Conservation (phyloP, 2,329 filamentous ascomycete species). For the Talaromyces sp. region DNA sequence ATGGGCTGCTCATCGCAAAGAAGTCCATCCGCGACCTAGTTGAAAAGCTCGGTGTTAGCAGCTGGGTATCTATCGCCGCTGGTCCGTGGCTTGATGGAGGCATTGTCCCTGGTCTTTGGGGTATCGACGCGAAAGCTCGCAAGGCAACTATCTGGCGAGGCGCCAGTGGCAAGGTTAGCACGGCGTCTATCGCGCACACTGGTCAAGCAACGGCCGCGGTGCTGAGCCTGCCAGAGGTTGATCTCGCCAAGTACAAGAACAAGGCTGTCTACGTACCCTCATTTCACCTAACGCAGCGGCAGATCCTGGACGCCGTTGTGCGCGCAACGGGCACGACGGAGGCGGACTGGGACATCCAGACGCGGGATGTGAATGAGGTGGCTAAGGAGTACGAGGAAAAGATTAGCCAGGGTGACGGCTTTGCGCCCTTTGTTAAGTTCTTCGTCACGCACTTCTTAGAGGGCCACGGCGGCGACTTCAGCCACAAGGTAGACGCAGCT, state of each 20-base stretch:
- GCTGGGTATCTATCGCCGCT: slow-evolving; percentile 44
- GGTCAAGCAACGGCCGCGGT: background rate
- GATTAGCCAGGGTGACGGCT: background rate
- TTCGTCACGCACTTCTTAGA: background rate
- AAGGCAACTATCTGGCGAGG: slow-evolving; percentile 52
- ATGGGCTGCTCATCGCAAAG: slow-evolving; percentile 29
- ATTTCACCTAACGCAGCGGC: background rate
- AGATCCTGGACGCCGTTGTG: slow-evolving; percentile 56
- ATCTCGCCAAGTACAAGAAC: background rate
- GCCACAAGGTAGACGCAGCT: background rate
- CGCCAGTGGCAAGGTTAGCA: slow-evolving; percentile 51
- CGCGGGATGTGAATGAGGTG: background rate
- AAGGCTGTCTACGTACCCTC: background rate
- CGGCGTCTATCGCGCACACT: background rate
- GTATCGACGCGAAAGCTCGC: slow-evolving; percentile 49
- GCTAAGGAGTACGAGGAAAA: slow-evolving; percentile 1
- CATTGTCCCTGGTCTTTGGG: slow-evolving; percentile 42
- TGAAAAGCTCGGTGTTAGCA: slow-evolving; percentile 37
- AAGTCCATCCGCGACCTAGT: slow-evolving; percentile 25
- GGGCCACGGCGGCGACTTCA: slow-evolving; percentile 1
- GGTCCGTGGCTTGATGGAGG: slow-evolving; percentile 57
- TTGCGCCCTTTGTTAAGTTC: background rate
- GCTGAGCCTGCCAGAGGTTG: background rate
- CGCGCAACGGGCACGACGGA: slow-evolving; percentile 57
- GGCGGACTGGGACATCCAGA: slow-evolving; percentile 57